Percentiles rank a stretch among this genome's conserved stretches.
phyloP scores from a whole-genome alignment of 345 rosid species.

The Psidium guajava region DNA sequence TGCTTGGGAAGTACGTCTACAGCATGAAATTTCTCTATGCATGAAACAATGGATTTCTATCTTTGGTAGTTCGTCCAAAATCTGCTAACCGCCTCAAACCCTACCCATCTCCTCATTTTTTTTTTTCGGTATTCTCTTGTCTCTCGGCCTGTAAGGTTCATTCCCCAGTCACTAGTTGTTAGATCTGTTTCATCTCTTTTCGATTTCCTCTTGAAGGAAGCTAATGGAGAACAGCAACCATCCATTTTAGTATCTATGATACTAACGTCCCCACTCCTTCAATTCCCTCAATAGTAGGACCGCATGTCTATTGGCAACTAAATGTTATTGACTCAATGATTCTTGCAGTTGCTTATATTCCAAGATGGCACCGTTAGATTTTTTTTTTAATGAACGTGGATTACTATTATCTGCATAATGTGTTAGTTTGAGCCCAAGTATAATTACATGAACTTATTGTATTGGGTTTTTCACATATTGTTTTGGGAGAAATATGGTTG shows the following conservation, averaged over 20 bases:
- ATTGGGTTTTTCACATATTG: neutral
- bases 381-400: neutral
- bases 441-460: neutral
- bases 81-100: neutral
- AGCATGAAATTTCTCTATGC: neutral
- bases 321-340: neutral
- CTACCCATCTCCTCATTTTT: neutral
- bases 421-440: neutral
- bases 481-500: neutral
- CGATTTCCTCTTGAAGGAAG: neutral
- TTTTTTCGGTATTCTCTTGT: neutral
- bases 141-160: neutral
- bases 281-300: too few species aligned
- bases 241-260: neutral
- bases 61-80: fast-evolving
- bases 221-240: neutral
- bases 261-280: too few species aligned
- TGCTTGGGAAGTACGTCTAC: neutral
- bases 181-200: neutral
- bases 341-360: neutral
- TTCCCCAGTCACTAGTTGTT: neutral
- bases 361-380: neutral
- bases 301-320: too few species aligned
- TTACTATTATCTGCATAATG: neutral
- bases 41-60: neutral